These are phyloP conservation scores for Ogataea pilisensis DNA, from an alignment of 805 yeast species.

Conservation along the genomic window DNA sequence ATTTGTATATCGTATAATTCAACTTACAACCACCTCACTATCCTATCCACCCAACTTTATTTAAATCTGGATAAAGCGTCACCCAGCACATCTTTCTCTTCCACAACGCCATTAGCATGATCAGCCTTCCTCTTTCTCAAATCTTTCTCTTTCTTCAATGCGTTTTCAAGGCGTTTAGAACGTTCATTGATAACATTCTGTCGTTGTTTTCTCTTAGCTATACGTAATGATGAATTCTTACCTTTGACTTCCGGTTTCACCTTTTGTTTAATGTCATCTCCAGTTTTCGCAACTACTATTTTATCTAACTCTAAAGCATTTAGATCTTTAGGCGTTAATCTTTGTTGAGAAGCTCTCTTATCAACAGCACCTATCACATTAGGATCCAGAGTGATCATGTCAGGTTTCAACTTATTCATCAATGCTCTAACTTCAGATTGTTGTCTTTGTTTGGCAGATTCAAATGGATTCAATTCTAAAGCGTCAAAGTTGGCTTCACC, in stretches of 20 bases:
- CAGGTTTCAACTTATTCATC: constrained; percentile 86
- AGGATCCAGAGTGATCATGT: constrained; percentile 90
- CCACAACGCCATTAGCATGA: constrained; percentile 42
- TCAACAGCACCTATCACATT: constrained; percentile 80
- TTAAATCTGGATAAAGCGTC: constrained; percentile 48
- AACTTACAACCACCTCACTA: background rate
- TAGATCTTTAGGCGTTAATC: constrained; percentile 61
- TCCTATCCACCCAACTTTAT: constrained; percentile 16
- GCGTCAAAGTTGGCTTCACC: constrained; percentile 99
- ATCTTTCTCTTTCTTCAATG: constrained; percentile 69
- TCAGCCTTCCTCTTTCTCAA: constrained; percentile 51
- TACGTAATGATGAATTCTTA: constrained; percentile 79
- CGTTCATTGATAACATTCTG: constrained; percentile 85
- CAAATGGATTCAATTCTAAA: constrained; percentile 87
- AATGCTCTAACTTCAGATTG: constrained; percentile 84
- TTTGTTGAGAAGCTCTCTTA: constrained; percentile 54
- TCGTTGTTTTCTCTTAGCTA: constrained; percentile 75
- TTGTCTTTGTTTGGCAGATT: constrained; percentile 88
- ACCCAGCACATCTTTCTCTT: constrained; percentile 50
- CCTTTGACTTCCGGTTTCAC: constrained; percentile 69
- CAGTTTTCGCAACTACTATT: constrained; percentile 34
- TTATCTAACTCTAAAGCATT: constrained; percentile 35
- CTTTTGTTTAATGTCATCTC: constrained; percentile 47
- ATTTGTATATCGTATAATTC: background rate
- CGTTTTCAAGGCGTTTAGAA: constrained; percentile 68